Evolutionary conservation across 116 monocot genomes (phyloP), one percentile per base, ranked within the genome.

Genomic region (Trichopus zeylanicus): DNA sequence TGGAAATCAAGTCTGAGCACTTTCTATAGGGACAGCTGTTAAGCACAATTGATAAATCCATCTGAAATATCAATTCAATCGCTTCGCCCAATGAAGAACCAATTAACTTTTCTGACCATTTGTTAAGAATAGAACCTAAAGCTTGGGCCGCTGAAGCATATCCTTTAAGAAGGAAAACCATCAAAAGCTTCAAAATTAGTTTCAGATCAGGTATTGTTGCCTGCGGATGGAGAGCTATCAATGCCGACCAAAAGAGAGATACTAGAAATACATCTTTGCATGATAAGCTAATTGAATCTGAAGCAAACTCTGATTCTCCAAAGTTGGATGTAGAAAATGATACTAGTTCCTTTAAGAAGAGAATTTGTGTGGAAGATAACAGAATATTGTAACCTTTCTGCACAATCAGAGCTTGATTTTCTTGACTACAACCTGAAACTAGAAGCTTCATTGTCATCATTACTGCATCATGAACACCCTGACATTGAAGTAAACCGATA

Each of bases 81-180:
- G 70, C 71, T 66, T 77, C 78, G 47, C 81, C 88, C 67, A 88
- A 70, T 31, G 65, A 37, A 60, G 27, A 69, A 72, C 49, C 18
- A 22, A 47, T 58, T 61, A 67, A 49, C 39, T 68, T 46, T 78
- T 46, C 48, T 38, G 87, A 63, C 81, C 72, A 83, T 62, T 98
- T 98, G 49, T 98, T 98, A 29, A 88, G 0, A 28, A 88, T 61
- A 29, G 98, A 98, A 71, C 85, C 88, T 70, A 91, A 75, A 34
- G 98, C 87, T 65, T 98, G 91, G 69, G 88, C 85, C 26, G 91
- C 67, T 52, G 83, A 58, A 29, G 67, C 51, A 67, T 82, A 63
- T 21, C 98, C 98, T 64, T 70, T 81, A 15, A 88, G 78, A 74
- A 82, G 66, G 39, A 71, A 73, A 47, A 68, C 29, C 29, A 70